Evolutionary conservation across 2,329 filamentous ascomycete species (phyloP).

Genomic region (Neoarthrinium moseri): DNA sequence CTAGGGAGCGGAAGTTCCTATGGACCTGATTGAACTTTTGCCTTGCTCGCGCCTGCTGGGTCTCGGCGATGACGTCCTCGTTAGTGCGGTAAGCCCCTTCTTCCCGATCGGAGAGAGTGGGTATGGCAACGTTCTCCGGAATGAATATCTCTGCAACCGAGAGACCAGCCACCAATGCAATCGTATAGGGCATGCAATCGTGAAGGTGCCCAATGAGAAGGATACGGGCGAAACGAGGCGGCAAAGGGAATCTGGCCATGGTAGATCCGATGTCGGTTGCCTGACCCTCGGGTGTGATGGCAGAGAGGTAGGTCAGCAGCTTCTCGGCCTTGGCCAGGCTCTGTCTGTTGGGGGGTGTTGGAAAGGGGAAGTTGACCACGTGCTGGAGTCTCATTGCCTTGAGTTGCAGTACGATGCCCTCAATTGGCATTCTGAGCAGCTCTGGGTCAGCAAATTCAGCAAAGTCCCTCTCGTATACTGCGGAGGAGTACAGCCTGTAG

Average conservation of each 20-base stretch:
- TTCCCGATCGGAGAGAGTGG: conserved; percentile 46
- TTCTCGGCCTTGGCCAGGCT: conserved; percentile 82
- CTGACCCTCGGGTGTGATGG: conserved; percentile 68
- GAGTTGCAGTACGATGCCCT: conserved; percentile 87
- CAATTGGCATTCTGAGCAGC: conserved; percentile 85
- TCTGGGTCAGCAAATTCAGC: conserved; percentile 84
- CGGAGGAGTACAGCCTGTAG: conserved; percentile 91
- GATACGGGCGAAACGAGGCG: conserved; percentile 88
- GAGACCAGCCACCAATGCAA: conserved; percentile 83
- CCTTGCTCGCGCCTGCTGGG: conserved; percentile 63
- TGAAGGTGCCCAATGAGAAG: conserved; percentile 84
- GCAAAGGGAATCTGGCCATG: conserved; percentile 85
- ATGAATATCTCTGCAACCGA: conserved; percentile 88
- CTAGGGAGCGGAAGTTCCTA: conserved; percentile 74
- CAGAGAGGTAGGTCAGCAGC: conserved; percentile 80
- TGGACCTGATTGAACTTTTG: conserved; percentile 68
- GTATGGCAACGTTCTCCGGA: conserved; percentile 74
- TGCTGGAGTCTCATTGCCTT: conserved; percentile 92
- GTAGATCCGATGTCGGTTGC: conserved; percentile 78
- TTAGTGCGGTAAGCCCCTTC: conserved; percentile 51
- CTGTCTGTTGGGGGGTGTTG: conserved; percentile 77
- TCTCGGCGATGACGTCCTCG: conserved; percentile 70
- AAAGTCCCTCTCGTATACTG: conserved; percentile 89
- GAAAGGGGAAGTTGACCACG: conserved; percentile 93
- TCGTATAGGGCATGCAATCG: conserved; percentile 78